Evolutionary conservation across 495 filamentous ascomycete genomes (phyloP), one percentile per base, ranked within the genome.

Genomic region (Evernia prunastri): DNA sequence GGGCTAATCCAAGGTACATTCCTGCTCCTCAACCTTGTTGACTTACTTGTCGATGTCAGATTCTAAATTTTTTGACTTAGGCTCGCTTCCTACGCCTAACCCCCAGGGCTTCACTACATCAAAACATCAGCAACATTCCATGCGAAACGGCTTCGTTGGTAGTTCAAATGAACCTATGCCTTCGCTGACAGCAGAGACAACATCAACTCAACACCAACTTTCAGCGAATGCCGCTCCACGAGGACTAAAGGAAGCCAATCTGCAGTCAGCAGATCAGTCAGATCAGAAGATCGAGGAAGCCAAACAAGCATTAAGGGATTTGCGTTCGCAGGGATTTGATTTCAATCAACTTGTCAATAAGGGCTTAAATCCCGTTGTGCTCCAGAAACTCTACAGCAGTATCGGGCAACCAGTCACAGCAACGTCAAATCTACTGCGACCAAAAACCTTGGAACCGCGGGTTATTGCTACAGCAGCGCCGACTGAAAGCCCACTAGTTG

Each of bases 261-360:
- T 15, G 25, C 43, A 17, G 0, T 29, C 29, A 10, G 33, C 23
- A 33, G 53, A 54, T 17, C 20, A 49, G n/a, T 25, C 23, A 33
- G 53, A 54, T 17, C 20, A 49, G n/a, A 58, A 63, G 23, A 45
- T 39, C n/a, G 35, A 56, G 23, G 54, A 61, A 39, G 89, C 89
- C 8, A 82, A 87, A 67, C 81, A 84, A 40, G 88, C 90, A 58
- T 79, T 92, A 25, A 75, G 87, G 20, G 80, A 84, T 45, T 71
- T 92, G 33, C 81, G 79, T 63, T 81, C 84, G 40, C 76, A 87
- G 42, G 85, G 86, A 53, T 84, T 92, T 56, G 81, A 82, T 18
- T 92, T 82, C 67, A 75, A 84, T 56, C 79, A 87, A 63, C 84
- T 91, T 67, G 76, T 93, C 20, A 80, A 85, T 17, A 89, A 92